Evolutionary conservation across 2,329 filamentous ascomycete species (phyloP), one percentile per base, ranked within the genome.

Genomic region (Pseudonectria foliicola): DNA sequence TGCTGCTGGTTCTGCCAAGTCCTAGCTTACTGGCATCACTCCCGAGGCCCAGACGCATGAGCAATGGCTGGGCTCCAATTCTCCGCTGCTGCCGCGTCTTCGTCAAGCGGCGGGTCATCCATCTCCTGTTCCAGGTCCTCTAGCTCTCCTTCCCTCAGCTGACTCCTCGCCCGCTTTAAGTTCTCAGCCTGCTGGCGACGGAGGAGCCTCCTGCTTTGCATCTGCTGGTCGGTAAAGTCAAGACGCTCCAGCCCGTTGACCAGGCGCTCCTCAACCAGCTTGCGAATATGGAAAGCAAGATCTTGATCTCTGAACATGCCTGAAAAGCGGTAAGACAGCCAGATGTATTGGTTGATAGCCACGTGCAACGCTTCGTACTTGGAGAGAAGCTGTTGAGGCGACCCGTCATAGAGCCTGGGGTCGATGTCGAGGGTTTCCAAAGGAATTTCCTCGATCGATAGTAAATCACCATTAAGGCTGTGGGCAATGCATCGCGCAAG

Each of bases 311-410:
- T 73, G 58, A 95, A 94, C 33, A 93, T 71, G 31, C 85, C 85
- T 4, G 78, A 71, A 58, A 90, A 94, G 6, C 90, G 81, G 60
- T 90, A 96, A 49, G 85, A 90, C 12, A 98, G 70, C 92, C 92
- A 98, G 2, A 94, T 71, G 55, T 96, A 98, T 30, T 89, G 66
- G 29, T 90, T 86, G 25, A 98, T 66, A 18, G 77, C 70, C 50
- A 85, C 85, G 63, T 98, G 92, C 12, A 98, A 69, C 3, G 66
- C 59, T 57, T 98, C 92, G 13, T 96, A 67, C 7, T 68, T 62
- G 35, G 67, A 65, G 10, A 98, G 68, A 46, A 87, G 85, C 0
- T 66, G 57, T 34, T 71, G 62, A 11, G 60, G 56, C 1, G 56
- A 56, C 0, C 61, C 56, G 1, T 62, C 51, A 16, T 50, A 57